Percentiles rank a stretch among this genome's conserved stretches.
phyloP scores from a whole-genome alignment of 23 red algal species.

The Agarophyton chilense region DNA sequence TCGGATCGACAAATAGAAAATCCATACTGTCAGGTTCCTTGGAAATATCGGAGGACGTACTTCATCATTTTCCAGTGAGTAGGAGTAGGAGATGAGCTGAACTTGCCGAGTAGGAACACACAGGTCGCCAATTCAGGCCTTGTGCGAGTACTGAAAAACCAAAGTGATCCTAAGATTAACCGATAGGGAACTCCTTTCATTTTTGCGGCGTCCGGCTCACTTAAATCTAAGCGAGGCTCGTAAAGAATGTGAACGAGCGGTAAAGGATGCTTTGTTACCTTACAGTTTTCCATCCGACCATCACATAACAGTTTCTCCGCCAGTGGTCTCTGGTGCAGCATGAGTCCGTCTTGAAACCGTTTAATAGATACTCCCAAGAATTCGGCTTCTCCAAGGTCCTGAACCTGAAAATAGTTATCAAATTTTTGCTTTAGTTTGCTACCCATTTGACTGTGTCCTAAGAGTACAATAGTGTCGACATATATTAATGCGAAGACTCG shows the following conservation, averaged over 20 bases:
- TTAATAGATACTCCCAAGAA: constrained; percentile 20
- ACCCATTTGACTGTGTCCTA: not conserved
- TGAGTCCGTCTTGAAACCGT: not conserved
- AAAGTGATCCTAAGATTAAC: constrained; percentile 18
- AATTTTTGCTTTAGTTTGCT: not conserved
- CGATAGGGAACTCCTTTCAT: constrained; percentile 26
- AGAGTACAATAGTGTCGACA: not conserved
- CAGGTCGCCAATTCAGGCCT: constrained; percentile 38
- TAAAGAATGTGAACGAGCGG: constrained; percentile 5
- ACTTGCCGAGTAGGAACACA: constrained; percentile 11
- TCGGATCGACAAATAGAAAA: too few species aligned
- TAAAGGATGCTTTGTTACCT: not conserved
- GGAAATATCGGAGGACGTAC: constrained; percentile 18
- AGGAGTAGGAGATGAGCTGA: not conserved
- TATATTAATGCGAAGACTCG: not conserved
- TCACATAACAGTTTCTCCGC: not conserved
- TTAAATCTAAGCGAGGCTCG: not conserved
- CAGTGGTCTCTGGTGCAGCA: constrained; percentile 4
- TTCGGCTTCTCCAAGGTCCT: not conserved
- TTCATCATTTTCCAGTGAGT: constrained; percentile 32
- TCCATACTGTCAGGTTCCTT: not conserved
- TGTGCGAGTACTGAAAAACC: constrained; percentile 30
- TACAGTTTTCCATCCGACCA: not conserved
- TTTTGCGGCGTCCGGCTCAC: not conserved
- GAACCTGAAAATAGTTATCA: not conserved